These are phyloP conservation scores for Fusarium nurragi DNA, from an alignment of 2,329 filamentous ascomycete genomes.

Conservation along the genomic window DNA sequence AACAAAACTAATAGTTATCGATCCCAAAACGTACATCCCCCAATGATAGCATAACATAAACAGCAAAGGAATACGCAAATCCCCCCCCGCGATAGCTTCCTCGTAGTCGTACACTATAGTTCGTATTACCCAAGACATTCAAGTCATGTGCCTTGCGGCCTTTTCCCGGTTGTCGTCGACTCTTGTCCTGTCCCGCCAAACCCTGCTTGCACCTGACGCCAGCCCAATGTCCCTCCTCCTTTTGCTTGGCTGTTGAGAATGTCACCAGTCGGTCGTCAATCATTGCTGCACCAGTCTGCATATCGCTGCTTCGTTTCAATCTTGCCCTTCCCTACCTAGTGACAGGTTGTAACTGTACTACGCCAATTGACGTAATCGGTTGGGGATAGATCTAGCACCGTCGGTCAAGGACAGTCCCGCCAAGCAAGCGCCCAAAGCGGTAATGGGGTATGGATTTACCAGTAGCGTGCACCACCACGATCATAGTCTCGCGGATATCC, in stretches of 20 bases:
- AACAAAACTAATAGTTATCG: constrained; percentile 1
- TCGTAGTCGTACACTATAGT: constrained; percentile 44
- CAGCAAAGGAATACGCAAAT: constrained; percentile 29
- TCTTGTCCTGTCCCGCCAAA: constrained; percentile 34
- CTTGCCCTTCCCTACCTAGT: constrained; percentile 27
- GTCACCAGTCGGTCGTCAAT: constrained; percentile 38
- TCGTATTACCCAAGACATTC: constrained; percentile 42
- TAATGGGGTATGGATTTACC: constrained; percentile 52
- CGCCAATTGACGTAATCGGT: constrained; percentile 31
- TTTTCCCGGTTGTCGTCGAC: constrained; percentile 26
- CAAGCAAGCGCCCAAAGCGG: constrained; percentile 41
- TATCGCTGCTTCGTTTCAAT: constrained; percentile 27
- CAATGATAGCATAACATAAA: constrained; percentile 23
- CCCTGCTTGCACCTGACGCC: constrained; percentile 27
- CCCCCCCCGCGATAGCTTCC: constrained; percentile 8
- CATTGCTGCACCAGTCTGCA: constrained; percentile 27
- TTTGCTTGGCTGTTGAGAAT: constrained; percentile 33
- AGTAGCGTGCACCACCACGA: constrained; percentile 59
- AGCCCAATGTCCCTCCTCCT: constrained; percentile 30
- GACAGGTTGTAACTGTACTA: constrained; percentile 18
- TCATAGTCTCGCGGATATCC: constrained; percentile 61
- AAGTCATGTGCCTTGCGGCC: constrained; percentile 24
- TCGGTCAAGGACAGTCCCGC: constrained; percentile 50
- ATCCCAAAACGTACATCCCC: constrained; percentile 13
- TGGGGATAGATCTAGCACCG: constrained; percentile 48